A percentile compares a stretch with the other conserved stretches of the same genome.
phyloP scores from a whole-genome alignment of 1,284 basidiomycete species.

The Porodaedalea pini region DNA sequence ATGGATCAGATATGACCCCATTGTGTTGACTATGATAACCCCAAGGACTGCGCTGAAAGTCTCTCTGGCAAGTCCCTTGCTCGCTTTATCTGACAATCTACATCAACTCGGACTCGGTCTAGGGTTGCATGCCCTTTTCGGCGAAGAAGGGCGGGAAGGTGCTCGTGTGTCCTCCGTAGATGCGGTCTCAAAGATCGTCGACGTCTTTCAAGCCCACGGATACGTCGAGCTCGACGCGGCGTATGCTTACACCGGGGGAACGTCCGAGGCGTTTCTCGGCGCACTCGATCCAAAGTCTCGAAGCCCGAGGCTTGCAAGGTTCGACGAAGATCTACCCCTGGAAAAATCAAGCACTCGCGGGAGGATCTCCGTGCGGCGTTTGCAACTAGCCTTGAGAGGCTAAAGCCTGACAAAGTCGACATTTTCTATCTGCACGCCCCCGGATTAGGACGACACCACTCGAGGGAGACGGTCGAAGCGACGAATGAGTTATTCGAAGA shows the following conservation, averaged over 20 bases:
- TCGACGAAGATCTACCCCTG: not conserved
- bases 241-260: slow-evolving; percentile 46
- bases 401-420: slow-evolving; percentile 38
- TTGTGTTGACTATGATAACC: no score
- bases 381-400: slow-evolving; percentile 35
- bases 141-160: slow-evolving; percentile 42
- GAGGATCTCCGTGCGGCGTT: slow-evolving; percentile 32
- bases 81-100: not conserved
- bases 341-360: not conserved
- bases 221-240: slow-evolving; percentile 49
- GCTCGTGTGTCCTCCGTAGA: slow-evolving; percentile 37
- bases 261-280: slow-evolving; percentile 37
- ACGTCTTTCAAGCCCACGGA: slow-evolving; percentile 41
- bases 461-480: slow-evolving; percentile 41
- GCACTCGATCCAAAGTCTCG: not conserved
- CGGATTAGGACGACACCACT: no score
- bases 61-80: not conserved
- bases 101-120: not conserved
- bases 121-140: slow-evolving; percentile 55
- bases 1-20: no score
- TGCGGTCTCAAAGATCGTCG: slow-evolving; percentile 43
- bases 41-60: not conserved
- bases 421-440: slow-evolving; percentile 48
- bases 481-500: slow-evolving; percentile 42
- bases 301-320: not conserved